Evolutionary conservation across 495 filamentous ascomycete species (phyloP).

Genomic region (Annulohypoxylon stygium): DNA sequence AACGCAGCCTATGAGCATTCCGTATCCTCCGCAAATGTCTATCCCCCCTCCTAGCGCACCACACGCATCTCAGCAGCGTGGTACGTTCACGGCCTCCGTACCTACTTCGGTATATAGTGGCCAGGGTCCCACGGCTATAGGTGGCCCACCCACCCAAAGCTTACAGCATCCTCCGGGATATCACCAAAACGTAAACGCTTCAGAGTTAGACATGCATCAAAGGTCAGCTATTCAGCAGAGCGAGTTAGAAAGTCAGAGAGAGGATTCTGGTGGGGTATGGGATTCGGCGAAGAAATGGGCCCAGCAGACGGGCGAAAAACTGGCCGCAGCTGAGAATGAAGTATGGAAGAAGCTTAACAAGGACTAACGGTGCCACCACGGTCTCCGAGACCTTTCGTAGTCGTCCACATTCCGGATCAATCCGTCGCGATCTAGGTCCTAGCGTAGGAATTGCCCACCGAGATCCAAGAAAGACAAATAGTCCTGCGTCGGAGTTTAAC

Average conservation of each 20-base stretch:
- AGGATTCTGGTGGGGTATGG: constrained; percentile 64
- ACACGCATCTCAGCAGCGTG: constrained; percentile 52
- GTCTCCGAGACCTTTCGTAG: background rate
- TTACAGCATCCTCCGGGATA: constrained; percentile 65
- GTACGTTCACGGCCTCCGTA: constrained; percentile 51
- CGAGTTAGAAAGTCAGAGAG: constrained; percentile 46
- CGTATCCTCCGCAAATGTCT: constrained; percentile 59
- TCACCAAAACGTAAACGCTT: constrained; percentile 68
- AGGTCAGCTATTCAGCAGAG: constrained; percentile 48
- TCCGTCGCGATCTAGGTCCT: constrained; percentile 15
- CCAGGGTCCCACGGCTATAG: constrained; percentile 29
- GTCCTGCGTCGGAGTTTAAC: constrained; percentile 14
- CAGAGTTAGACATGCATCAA: constrained; percentile 56
- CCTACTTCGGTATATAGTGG: constrained; percentile 39
- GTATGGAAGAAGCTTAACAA: constrained; percentile 79
- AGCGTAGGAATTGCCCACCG: constrained; percentile 7
- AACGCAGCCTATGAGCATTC: constrained; percentile 44
- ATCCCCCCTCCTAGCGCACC: constrained; percentile 54
- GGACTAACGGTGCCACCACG: constrained; percentile 45
- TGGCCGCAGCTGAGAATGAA: constrained; percentile 73
- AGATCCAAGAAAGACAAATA: constrained; percentile 14
- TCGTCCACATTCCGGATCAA: constrained; percentile 4
- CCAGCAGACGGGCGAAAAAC: constrained; percentile 69
- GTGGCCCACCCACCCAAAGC: constrained; percentile 35
- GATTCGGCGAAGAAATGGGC: constrained; percentile 71